Evolutionary conservation across 169 alveolate genomes (phyloP).

Genomic region (Cryptosporidium canis): DNA sequence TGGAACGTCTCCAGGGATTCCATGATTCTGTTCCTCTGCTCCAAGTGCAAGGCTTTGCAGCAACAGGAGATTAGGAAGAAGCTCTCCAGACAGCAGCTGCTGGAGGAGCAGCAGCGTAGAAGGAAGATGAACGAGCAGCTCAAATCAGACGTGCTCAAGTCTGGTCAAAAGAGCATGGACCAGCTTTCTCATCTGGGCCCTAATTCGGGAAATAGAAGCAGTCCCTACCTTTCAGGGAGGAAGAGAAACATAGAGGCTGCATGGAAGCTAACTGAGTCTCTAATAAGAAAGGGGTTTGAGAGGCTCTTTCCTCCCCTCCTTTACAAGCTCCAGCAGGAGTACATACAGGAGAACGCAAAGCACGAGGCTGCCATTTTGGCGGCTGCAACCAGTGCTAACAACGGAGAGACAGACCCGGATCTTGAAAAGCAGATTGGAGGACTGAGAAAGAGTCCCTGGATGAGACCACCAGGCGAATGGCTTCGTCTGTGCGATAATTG

Average conservation of each 20-base stretch:
- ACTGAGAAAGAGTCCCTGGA: slow-evolving; percentile 65
- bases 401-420: slow-evolving; percentile 44
- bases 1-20: slow-evolving; percentile 86
- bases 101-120: slow-evolving; percentile 62
- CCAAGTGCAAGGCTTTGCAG: slow-evolving; percentile 89
- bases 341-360: slow-evolving; percentile 57
- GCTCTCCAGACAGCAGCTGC: slow-evolving; percentile 85
- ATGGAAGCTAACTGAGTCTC: slow-evolving; percentile 59
- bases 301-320: slow-evolving; percentile 47
- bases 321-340: slow-evolving; percentile 57
- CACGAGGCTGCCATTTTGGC: slow-evolving; percentile 71
- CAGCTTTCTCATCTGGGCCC: slow-evolving; percentile 26
- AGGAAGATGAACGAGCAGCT: slow-evolving; percentile 71
- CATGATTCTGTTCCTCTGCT: slow-evolving; percentile 88
- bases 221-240: slow-evolving; percentile 57
- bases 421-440: slow-evolving; percentile 57
- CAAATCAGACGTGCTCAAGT: slow-evolving; percentile 65
- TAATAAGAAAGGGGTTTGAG: slow-evolving; percentile 56
- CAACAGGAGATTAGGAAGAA: slow-evolving; percentile 87
- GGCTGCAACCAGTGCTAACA: slow-evolving; percentile 28
- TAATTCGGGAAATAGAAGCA: neutral
- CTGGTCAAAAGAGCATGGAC: slow-evolving; percentile 53
- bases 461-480: slow-evolving; percentile 74
- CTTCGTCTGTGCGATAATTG: slow-evolving; percentile 64
- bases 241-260: slow-evolving; percentile 68